Evolutionary conservation across 768 basidiomycete genomes (phyloP).

Genomic region (Russula lepida): DNA sequence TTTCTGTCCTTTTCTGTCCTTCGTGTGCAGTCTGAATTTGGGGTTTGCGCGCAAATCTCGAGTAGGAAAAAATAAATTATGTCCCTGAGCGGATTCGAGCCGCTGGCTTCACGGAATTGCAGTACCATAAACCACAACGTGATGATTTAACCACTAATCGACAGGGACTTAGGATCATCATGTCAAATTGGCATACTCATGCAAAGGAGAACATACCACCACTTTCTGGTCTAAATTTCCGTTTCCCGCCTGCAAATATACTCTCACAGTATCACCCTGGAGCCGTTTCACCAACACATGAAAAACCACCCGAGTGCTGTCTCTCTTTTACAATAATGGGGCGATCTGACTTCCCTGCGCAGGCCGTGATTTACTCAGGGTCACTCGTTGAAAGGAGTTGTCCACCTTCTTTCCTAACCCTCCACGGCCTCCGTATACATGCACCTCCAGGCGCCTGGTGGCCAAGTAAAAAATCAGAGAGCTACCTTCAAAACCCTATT

Average conservation of each 20-base stretch:
- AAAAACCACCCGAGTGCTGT: background rate
- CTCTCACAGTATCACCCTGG: too few relatives aligned
- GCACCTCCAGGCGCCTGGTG: background rate
- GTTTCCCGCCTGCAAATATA: too few relatives aligned
- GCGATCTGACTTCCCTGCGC: background rate
- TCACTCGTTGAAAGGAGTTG: background rate
- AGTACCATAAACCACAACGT: conserved; percentile 9
- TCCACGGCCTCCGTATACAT: background rate
- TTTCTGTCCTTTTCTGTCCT: too few relatives aligned
- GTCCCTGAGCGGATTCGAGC: conserved; percentile 20
- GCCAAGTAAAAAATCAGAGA: background rate
- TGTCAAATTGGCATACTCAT: background rate
- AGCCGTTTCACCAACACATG: background rate
- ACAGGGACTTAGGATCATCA: background rate
- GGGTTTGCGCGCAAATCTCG: background rate
- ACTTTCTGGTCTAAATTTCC: too few relatives aligned
- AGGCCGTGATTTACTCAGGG: background rate
- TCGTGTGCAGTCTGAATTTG: too few relatives aligned
- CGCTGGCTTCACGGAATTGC: conserved; percentile 18
- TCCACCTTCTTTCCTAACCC: background rate
- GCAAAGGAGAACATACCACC: background rate
- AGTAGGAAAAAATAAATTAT: background rate
- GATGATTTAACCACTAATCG: conserved; percentile 22
- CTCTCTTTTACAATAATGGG: background rate
- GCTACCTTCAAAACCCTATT: background rate